Percentiles rank a stretch among this genome's conserved stretches.
These are phyloP conservation scores for Arthroderma sp. DNA, from an alignment of 2,329 filamentous ascomycete genomes.

Conservation along the genomic window DNA sequence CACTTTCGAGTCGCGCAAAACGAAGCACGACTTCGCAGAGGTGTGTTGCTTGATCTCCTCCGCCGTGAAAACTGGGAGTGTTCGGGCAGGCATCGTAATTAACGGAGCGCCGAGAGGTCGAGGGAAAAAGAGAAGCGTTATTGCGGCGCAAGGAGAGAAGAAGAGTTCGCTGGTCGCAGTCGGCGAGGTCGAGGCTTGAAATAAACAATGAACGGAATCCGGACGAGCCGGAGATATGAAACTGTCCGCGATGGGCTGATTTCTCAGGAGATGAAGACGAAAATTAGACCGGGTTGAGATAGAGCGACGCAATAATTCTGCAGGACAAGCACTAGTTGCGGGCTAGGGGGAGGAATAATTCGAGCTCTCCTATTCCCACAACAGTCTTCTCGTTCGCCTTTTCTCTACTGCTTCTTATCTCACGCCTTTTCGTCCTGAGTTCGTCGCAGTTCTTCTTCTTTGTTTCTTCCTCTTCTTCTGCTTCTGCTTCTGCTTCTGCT, in stretches of 20 bases:
- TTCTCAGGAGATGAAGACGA: not conserved
- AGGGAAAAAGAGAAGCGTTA: not conserved
- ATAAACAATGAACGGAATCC: not conserved
- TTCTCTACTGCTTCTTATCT: not conserved
- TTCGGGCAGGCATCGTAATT: slow-evolving; percentile 62
- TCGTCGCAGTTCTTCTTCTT: not conserved
- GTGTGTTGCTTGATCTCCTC: slow-evolving; percentile 75
- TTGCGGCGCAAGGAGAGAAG: not conserved
- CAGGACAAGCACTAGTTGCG: not conserved
- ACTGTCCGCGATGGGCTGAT: slow-evolving; percentile 5
- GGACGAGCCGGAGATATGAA: slow-evolving; percentile 5
- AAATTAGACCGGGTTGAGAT: not conserved
- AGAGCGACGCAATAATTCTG: too few relatives aligned
- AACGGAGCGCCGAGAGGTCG: not conserved
- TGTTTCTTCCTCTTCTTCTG: not conserved
- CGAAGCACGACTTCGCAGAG: slow-evolving; percentile 74
- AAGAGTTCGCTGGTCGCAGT: not conserved
- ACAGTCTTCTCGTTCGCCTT: not conserved
- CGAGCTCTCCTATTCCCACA: not conserved
- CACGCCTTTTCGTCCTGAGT: not conserved
- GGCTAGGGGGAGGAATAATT: not conserved
- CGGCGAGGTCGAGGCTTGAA: not conserved
- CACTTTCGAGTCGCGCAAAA: slow-evolving; percentile 78
- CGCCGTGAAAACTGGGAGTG: slow-evolving; percentile 68
- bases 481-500: not conserved